Base-by-base conservation (phyloP, 345 rosid species). In the Gossypium turneri region DNA sequence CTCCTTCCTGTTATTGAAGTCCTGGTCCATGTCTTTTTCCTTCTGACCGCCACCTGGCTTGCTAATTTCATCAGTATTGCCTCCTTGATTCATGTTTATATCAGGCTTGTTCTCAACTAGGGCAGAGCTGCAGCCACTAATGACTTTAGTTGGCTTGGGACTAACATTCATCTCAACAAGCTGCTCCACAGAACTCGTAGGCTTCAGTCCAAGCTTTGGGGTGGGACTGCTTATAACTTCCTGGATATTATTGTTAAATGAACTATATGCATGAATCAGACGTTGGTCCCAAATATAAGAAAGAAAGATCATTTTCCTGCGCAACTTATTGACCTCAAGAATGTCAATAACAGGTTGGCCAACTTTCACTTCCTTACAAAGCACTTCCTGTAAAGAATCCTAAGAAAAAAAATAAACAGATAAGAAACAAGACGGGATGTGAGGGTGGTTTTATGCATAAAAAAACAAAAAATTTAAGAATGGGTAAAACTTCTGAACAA, bases 221-320 rank as follows among this genome's bases (percentile, higher is more conserved):
- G 76, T 29, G 58, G 79, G 73, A 78, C 53, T 80, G 76, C 67
- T 80, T 75, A 38, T 76, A 76, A 73, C 65, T 76, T 85, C 92
- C 69, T 66, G 82, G 68, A 79, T 69, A 78, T 72, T 86, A 70
- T 75, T 85, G 84, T 74, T 80, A 56, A 75, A 80, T 80, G 78
- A 80, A 84, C 82, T 85, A 53, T 85, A 88, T 19, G 86, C 90
- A 79, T 84, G 84, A 64, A 88, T 80, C 72, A 95, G 89, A 72
- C 86, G 85, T 75, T 86, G 94, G 80, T 95, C 97, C 98, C 98
- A 95, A 51, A 89, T 83, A 81, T 87, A 91, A 41, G 97, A 90
- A 78, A 83, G 88, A 76, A 88, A 84, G 65, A 93, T 84, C 73
- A 93, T 80, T 87, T 89, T 89, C 76, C 98, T 85, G 80, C 89